Percentiles rank a stretch among this genome's conserved stretches.
Conservation (phyloP, 345 rosid species). For the Pistacia atlantica region DNA sequence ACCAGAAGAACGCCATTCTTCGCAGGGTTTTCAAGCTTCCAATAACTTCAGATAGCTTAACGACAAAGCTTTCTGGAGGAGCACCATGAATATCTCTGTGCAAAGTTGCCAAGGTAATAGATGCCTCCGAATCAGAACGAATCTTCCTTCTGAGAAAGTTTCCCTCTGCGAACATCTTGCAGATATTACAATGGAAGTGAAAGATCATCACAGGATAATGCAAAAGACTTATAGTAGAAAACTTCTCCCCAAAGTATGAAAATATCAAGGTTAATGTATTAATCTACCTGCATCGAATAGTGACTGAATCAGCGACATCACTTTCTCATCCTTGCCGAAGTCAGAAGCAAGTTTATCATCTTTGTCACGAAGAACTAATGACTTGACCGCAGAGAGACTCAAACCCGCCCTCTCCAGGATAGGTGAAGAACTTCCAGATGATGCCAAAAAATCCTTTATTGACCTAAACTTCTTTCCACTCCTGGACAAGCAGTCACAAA, state of each 20-base stretch:
- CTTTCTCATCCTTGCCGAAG: conserved; percentile 69
- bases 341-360: conserved; percentile 66
- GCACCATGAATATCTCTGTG: conserved; percentile 84
- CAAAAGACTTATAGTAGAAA: conserved; percentile 10
- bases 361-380: conserved; percentile 88
- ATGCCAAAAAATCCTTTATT: conserved; percentile 74
- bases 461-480: conserved; percentile 69
- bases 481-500: conserved; percentile 41
- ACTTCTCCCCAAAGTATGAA: not conserved
- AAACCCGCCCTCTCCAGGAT: conserved; percentile 74
- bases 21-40: conserved; percentile 80
- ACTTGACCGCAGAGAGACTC: conserved; percentile 87
- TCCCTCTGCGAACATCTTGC: conserved; percentile 80
- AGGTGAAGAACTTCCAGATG: conserved; percentile 83
- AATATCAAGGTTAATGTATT: conserved; percentile 16
- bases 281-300: conserved; percentile 75
- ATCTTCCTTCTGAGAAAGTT: conserved; percentile 73
- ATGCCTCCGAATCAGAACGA: conserved; percentile 48
- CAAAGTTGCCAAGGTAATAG: conserved; percentile 40
- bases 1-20: conserved; percentile 87
- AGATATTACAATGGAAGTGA: conserved; percentile 65
- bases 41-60: conserved; percentile 87
- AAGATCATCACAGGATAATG: conserved; percentile 52
- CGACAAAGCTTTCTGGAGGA: conserved; percentile 76
- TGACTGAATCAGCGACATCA: conserved; percentile 48